Evolutionary conservation across 2,329 filamentous ascomycete species (phyloP).

Genomic region (Epichloe gansuensis): DNA sequence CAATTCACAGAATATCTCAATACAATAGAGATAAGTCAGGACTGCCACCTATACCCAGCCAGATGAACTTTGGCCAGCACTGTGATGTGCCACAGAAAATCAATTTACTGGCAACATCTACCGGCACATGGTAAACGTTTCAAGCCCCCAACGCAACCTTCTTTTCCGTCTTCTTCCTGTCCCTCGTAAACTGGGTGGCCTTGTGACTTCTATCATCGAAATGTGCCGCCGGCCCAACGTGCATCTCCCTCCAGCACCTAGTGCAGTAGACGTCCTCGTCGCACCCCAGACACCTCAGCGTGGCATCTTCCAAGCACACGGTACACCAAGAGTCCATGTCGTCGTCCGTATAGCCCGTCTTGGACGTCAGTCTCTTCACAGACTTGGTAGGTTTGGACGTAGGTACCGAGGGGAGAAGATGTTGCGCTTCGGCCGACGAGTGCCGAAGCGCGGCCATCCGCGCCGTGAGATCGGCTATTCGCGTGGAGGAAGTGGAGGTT

Average conservation of each 20-base stretch:
- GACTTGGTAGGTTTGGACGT: conserved; percentile 32
- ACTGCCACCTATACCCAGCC: too few relatives aligned
- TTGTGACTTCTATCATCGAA: conserved; percentile 59
- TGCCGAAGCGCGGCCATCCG: conserved; percentile 38
- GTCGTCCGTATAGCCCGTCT: conserved; percentile 46
- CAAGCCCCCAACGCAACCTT: conserved; percentile 25
- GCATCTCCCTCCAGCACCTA: conserved; percentile 71
- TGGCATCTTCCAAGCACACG: conserved; percentile 70
- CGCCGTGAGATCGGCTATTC: conserved; percentile 31
- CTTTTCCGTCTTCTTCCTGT: conserved; percentile 19
- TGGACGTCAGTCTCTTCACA: conserved; percentile 25
- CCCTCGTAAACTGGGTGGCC: conserved; percentile 45
- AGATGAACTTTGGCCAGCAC: too few relatives aligned
- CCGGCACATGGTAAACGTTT: background rate
- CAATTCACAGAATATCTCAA: too few relatives aligned
- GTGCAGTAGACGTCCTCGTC: conserved; percentile 61
- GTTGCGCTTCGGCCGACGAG: conserved; percentile 19
- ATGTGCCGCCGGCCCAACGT: conserved; percentile 53
- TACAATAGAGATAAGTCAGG: too few relatives aligned
- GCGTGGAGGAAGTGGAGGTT: conserved; percentile 4
- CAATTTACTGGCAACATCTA: too few relatives aligned
- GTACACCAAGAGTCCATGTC: conserved; percentile 69
- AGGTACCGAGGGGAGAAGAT: conserved; percentile 39
- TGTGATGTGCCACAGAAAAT: too few relatives aligned
- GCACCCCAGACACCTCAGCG: conserved; percentile 60